Conservation (phyloP, 2,329 filamentous ascomycete species). For the Dothistroma septosporum region DNA sequence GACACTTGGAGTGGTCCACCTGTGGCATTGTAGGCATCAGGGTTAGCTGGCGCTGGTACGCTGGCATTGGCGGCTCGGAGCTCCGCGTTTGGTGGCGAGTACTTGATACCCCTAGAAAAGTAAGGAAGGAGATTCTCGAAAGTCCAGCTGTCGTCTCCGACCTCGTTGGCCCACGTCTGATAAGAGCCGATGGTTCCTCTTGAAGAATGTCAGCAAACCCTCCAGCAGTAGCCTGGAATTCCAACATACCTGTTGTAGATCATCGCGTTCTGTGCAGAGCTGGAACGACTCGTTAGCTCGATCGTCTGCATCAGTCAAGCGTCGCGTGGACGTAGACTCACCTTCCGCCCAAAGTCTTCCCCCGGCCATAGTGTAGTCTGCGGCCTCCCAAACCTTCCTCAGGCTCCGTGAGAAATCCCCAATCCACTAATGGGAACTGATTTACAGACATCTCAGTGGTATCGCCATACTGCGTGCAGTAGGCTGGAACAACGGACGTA, state of each 20-base stretch:
- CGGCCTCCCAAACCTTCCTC: constrained; percentile 9
- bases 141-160: constrained; percentile 31
- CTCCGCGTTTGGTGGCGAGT: background rate
- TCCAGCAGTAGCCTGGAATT: too few relatives aligned
- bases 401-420: constrained; percentile 15
- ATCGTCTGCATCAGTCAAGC: too few relatives aligned
- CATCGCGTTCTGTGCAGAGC: constrained; percentile 27
- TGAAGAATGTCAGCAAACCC: too few relatives aligned
- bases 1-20: constrained; percentile 3
- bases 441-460: constrained; percentile 3
- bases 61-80: constrained; percentile 6
- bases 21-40: background rate
- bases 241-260: constrained; percentile 23
- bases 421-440: constrained; percentile 19
- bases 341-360: constrained; percentile 29
- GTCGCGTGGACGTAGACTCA: background rate
- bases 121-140: constrained; percentile 21
- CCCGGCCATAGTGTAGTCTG: constrained; percentile 23
- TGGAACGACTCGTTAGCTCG: background rate
- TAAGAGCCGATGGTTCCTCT: constrained; percentile 29
- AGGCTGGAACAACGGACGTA: constrained; percentile 24
- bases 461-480: constrained; percentile 13
- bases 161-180: constrained; percentile 25
- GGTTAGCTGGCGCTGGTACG: background rate
- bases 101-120: background rate